Conservation (phyloP, 352 stramenopile genomes). For the Globisporangium acanthophoron region DNA sequence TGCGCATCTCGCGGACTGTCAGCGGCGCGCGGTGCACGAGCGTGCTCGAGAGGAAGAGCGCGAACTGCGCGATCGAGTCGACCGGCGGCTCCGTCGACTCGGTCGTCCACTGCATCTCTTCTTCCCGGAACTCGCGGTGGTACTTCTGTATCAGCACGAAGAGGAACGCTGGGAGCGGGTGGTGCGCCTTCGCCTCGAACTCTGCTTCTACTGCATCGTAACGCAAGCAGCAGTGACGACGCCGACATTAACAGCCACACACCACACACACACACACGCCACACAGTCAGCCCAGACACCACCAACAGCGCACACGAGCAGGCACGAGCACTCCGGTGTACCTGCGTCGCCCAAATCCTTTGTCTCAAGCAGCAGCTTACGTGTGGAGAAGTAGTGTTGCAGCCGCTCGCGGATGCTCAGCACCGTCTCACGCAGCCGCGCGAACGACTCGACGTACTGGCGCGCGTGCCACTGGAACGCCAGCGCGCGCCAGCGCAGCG, state of each 20-base stretch:
- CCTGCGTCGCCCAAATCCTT: constrained; percentile 58
- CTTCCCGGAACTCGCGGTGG: constrained; percentile 57
- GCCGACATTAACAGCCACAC: constrained; percentile 1
- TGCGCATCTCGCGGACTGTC: constrained; percentile 54
- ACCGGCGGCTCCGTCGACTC: constrained; percentile 60
- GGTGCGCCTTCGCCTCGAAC: constrained; percentile 78
- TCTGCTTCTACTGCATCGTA: constrained; percentile 72
- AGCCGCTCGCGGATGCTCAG: constrained; percentile 49
- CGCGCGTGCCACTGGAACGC: constrained; percentile 69
- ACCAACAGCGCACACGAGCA: background rate
- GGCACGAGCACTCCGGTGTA: constrained; percentile 13
- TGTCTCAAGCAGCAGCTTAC: constrained; percentile 23
- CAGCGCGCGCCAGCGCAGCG: constrained; percentile 43
- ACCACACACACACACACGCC: constrained; percentile 15
- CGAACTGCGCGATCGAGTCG: constrained; percentile 77
- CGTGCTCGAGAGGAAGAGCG: constrained; percentile 65
- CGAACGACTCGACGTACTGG: constrained; percentile 61
- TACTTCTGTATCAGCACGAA: constrained; percentile 83
- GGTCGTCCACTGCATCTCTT: constrained; percentile 42
- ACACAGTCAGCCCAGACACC: background rate
- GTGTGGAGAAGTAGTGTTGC: constrained; percentile 19
- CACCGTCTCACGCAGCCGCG: constrained; percentile 39
- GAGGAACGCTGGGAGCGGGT: constrained; percentile 70
- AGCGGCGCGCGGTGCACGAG: constrained; percentile 51
- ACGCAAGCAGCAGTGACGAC: constrained; percentile 5